Evolutionary conservation across 306 rosid species (phyloP), one percentile per base, ranked within the genome.

Genomic region (Castanea sativa): DNA sequence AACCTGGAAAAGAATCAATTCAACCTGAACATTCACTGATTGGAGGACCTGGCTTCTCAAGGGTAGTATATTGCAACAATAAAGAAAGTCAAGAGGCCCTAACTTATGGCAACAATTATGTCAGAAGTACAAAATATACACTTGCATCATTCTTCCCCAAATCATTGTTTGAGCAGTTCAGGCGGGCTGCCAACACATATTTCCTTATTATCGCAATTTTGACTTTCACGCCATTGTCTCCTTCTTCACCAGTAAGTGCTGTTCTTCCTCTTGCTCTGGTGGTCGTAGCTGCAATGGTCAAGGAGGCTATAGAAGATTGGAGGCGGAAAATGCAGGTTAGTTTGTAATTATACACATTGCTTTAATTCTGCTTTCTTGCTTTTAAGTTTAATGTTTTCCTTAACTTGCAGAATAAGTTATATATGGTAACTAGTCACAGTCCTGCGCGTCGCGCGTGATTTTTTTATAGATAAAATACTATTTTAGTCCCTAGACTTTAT

Each of bases 41-140:
- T 59, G 99, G 99, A 85, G 97, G 98, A 4, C 99, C 98, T 33
- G 99, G 99, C 1, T 96, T 93, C 79, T 93, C 99, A 9, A 90
- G 99, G 84, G 86, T 90, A 72, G 92, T 93, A 0, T 85, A 89
- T 70, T 90, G 94, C 84, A 91, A 93, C 33, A 92, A 90, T 27
- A 82, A 94, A 6, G 94, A 93, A 4, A 71, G 88, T 63, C 84
- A 57, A 32, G 87, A 82, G 65, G 87, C 80, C 76, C 53, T 29
- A 25, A 79, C 69, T 20, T 96, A 93, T 80, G 89, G 87, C 23
- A 89, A 83, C 67, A 96, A 96, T 85, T 96, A 96, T 72, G 96
- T 93, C 4, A 90, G 91, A 38, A 93, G 94, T 35, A 90, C 99
- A 0, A 96, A 96, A 76, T 96, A 96, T 55, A 91, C 96, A 1